Evolutionary conservation across 345 rosid species (phyloP), one percentile per base, ranked within the genome.

Genomic region (Populus pruinosa): DNA sequence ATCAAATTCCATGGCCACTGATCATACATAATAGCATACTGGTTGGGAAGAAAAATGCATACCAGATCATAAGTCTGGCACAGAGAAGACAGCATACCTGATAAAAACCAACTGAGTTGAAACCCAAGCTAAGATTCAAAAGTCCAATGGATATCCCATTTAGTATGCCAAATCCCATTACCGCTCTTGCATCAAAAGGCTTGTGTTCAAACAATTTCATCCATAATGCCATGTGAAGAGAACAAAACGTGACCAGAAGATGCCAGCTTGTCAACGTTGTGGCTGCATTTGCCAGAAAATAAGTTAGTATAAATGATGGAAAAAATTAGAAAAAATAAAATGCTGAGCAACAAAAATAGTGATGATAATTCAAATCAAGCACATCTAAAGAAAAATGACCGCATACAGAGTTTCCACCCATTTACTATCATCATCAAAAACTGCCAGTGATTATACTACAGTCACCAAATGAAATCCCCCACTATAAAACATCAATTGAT

Each of bases 181-280:
- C 99, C 79, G 97, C 97, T 87, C 98, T 88, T 43, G 98, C 88
- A 86, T 96, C 99, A 83, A 96, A 96, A 86, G 99, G 99, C 90
- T 96, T 96, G 90, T 94, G 99, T 76, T 96, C 99, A 81, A 96
- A 96, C 86, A 91, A 84, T 79, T 96, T 96, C 95, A 94, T 88
- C 93, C 95, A 90, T 88, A 94, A 77, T 66, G 99, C 99, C 82
- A 92, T 95, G 74, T 96, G 99, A 86, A 96, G 99, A 68, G 98
- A 96, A 81, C 98, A 94, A 89, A 96, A 96, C 0, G 99, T 96
- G 73, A 96, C 99, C 86, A 96, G 83, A 75, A 96, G 99, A 90
- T 96, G 99, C 99, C 99, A 96, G 86, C 99, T 96, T 63, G 99
- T 96, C 92, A 96, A 85, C 59, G 99, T 96, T 69, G 99, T 96